These are phyloP conservation scores for Rhodotorula graminis DNA, from an alignment of 768 basidiomycete genomes.

Conservation along the genomic window DNA sequence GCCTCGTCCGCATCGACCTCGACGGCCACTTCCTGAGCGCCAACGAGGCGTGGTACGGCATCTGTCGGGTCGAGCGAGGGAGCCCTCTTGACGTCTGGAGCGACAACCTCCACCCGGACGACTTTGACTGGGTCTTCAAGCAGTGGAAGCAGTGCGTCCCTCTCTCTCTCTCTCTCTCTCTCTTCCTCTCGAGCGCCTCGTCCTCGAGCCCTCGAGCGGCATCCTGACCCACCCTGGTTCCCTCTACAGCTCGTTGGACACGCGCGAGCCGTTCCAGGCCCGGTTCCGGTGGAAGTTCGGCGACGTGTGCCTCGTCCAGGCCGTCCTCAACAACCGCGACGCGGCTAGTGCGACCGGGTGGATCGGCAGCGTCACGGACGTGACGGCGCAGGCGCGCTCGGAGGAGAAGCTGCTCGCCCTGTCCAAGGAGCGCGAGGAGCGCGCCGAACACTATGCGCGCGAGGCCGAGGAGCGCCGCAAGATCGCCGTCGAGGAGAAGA, in stretches of 20 bases:
- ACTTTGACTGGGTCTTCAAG: not conserved
- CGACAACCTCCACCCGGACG: not conserved
- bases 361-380: constrained; percentile 22
- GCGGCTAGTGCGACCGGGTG: not conserved
- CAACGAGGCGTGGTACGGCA: constrained; percentile 18
- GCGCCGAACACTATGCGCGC: constrained; percentile 34
- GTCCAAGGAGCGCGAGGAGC: constrained; percentile 31
- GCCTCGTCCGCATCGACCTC: constrained; percentile 11
- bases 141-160: not conserved
- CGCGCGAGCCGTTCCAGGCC: constrained; percentile 1
- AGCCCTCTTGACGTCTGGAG: constrained; percentile 4
- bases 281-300: constrained; percentile 23
- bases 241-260: not conserved
- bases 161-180: not conserved
- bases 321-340: not conserved
- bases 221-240: not conserved
- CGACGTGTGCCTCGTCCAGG: constrained; percentile 12
- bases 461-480: constrained; percentile 43
- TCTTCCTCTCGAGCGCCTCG: too few relatives aligned
- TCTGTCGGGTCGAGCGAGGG: not conserved
- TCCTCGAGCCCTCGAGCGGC: too few relatives aligned
- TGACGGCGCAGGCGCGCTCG: constrained; percentile 15
- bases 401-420: constrained; percentile 19
- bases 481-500: constrained; percentile 46
- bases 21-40: constrained; percentile 16